Base-by-base conservation (phyloP, 225 moss, liverwort and hornwort genomes). In the Lunularia cruciata region DNA sequence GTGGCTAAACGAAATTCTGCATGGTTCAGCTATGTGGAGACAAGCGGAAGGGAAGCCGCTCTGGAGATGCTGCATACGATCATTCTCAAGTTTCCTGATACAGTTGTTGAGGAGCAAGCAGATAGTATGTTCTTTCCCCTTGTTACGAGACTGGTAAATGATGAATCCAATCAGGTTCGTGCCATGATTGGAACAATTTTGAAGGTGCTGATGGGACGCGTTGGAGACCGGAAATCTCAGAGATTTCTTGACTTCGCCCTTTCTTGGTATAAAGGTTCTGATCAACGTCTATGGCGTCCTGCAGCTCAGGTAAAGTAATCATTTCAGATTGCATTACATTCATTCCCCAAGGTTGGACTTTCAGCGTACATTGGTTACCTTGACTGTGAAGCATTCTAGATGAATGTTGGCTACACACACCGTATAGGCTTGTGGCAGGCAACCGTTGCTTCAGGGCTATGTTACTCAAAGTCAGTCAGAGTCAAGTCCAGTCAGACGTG, bases 41-140 rank as follows among this genome's bases (percentile, higher is more conserved):
- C 78, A 38, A 88, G 83, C 79, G 98, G 98, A 51, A 86, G 98
- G 77, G 98, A 99, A 78, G 89, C 98, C 69, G 89, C 89, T 36
- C 73, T 99, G 46, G 98, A 99, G 66, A 99, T 99, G 98, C 83
- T 99, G 40, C 93, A 91, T 57, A 87, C 91, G 5, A 84, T 98
- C 32, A 91, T 93, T 63, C 39, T 83, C 65, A 98, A 98, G 73
- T 93, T 98, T 69, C 98, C 98, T 14, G 84, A 89, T 61, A 57
- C 69, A 20, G 87, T 98, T 53, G 81, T 98, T 25, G 93, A 93
- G 74, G 93, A 98, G 79, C 98, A 98, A 53, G 84, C 88, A 23
- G 98, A 93, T 57, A 79, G 89, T 52, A 67, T 93, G 75, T 98
- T 98, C 68, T 85, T 98, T 60, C 86, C 93, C 48, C 80, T 98